phyloP scores from a whole-genome alignment of 352 stramenopile species.

The Pelagophyceae sp. region DNA sequence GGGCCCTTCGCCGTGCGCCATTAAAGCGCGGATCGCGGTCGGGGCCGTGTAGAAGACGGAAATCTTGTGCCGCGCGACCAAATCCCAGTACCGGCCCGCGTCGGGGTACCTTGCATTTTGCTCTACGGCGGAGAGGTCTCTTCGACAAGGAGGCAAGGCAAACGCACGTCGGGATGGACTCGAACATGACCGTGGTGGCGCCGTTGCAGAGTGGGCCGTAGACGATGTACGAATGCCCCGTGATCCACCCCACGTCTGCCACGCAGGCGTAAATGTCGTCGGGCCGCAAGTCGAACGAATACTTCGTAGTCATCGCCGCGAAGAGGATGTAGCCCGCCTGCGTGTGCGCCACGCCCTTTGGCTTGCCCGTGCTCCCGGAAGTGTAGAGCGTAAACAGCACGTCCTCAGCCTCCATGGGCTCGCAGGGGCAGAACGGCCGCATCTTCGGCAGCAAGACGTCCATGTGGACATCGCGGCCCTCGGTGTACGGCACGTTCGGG shows the following conservation, averaged over 20 bases:
- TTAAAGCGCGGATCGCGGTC: constrained; percentile 91
- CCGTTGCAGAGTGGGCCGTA: constrained; percentile 92
- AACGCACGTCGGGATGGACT: constrained; percentile 83
- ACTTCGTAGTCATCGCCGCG: constrained; percentile 75
- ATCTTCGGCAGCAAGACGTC: constrained; percentile 64
- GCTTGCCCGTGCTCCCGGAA: constrained; percentile 84
- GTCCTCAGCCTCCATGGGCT: constrained; percentile 90
- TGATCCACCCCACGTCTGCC: constrained; percentile 91
- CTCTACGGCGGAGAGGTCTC: not conserved
- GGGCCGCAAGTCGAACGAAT: constrained; percentile 72
- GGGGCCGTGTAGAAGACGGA: constrained; percentile 74
- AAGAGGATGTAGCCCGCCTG: constrained; percentile 89
- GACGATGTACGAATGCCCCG: constrained; percentile 83
- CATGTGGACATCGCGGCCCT: constrained; percentile 81
- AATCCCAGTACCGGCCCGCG: constrained; percentile 87
- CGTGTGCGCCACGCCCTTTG: constrained; percentile 88
- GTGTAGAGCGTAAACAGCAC: constrained; percentile 96
- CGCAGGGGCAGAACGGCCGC: constrained; percentile 83
- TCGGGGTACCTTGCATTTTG: constrained; percentile 50
- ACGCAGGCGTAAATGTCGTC: constrained; percentile 88
- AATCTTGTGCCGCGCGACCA: constrained; percentile 91
- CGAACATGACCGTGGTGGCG: constrained; percentile 95
- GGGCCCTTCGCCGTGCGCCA: constrained; percentile 82
- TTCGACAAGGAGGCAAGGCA: not conserved
- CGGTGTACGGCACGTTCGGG: constrained; percentile 58